These are phyloP conservation scores for Pouteria glomerata DNA, from an alignment of 148 eudicot species.

Conservation along the genomic window DNA sequence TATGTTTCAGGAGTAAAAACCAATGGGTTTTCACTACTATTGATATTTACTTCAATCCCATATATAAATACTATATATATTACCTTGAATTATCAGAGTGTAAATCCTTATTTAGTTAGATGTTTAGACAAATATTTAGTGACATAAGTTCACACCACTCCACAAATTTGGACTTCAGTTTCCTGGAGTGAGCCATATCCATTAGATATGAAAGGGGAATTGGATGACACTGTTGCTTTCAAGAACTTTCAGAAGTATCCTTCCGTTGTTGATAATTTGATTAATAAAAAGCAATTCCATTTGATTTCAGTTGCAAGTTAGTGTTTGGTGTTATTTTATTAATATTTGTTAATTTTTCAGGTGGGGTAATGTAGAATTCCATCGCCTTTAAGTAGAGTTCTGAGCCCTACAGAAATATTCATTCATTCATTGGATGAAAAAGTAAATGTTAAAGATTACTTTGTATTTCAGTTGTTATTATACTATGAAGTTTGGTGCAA, in stretches of 20 bases:
- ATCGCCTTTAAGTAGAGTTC: constrained; percentile 71
- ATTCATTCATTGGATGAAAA: constrained; percentile 75
- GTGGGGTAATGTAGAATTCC: constrained; percentile 79
- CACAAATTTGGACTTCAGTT: constrained; percentile 14
- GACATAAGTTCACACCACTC: background rate
- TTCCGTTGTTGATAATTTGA: background rate
- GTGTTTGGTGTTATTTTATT: background rate
- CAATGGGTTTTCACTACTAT: background rate
- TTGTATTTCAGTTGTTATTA: background rate
- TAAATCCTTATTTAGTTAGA: background rate
- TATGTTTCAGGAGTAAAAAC: constrained; percentile 16
- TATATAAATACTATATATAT: background rate
- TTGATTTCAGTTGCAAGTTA: background rate
- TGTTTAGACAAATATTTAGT: background rate
- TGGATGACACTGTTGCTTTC: constrained; percentile 14
- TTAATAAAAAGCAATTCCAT: background rate
- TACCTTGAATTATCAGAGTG: background rate
- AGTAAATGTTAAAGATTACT: constrained; percentile 16
- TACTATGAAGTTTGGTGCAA: background rate
- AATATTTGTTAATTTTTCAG: constrained; percentile 20
- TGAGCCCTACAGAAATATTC: constrained; percentile 69
- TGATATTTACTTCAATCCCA: background rate
- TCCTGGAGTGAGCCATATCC: constrained; percentile 14
- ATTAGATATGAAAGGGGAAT: constrained; percentile 15
- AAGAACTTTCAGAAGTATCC: constrained; percentile 15